phyloP scores from a whole-genome alignment of 2,329 filamentous ascomycete genomes.

The Didymosphaeria variabile region DNA sequence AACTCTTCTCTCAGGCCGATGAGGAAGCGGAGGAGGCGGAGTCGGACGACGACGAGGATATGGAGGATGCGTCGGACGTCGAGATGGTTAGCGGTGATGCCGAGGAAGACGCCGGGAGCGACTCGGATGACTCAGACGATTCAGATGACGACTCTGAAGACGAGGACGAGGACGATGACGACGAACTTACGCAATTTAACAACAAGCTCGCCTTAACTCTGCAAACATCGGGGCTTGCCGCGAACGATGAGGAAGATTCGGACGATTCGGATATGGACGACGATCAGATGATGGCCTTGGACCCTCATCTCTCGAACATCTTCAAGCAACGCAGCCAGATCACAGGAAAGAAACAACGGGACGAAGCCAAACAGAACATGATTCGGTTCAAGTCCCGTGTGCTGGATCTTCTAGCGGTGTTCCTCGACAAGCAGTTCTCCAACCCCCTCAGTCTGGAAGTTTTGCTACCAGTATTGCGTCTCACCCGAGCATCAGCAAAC shows the following conservation, averaged over 20 bases:
- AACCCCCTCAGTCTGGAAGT: constrained; percentile 73
- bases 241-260: constrained; percentile 67
- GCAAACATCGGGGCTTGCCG: constrained; percentile 67
- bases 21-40: constrained; percentile 50
- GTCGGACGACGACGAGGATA: constrained; percentile 58
- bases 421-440: constrained; percentile 78
- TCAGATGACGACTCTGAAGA: constrained; percentile 34
- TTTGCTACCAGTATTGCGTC: constrained; percentile 77
- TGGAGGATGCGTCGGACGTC: constrained; percentile 55
- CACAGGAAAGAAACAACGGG: constrained; percentile 77
- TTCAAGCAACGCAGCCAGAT: constrained; percentile 78
- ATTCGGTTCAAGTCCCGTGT: constrained; percentile 95
- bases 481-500: constrained; percentile 78
- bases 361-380: constrained; percentile 87
- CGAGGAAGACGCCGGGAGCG: constrained; percentile 32
- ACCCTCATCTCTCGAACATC: constrained; percentile 82
- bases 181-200: constrained; percentile 71
- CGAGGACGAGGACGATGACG: constrained; percentile 47
- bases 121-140: constrained; percentile 32
- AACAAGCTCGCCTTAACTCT: constrained; percentile 80
- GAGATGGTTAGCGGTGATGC: constrained; percentile 55
- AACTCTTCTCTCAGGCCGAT: constrained; percentile 76
- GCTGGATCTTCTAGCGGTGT: constrained; percentile 86
- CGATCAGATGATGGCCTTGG: constrained; percentile 91
- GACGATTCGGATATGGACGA: constrained; percentile 87